A percentile compares a stretch with the other conserved stretches of the same genome.
Conservation (phyloP, 2,329 filamentous ascomycete species). For the Fusarium sp. region DNA sequence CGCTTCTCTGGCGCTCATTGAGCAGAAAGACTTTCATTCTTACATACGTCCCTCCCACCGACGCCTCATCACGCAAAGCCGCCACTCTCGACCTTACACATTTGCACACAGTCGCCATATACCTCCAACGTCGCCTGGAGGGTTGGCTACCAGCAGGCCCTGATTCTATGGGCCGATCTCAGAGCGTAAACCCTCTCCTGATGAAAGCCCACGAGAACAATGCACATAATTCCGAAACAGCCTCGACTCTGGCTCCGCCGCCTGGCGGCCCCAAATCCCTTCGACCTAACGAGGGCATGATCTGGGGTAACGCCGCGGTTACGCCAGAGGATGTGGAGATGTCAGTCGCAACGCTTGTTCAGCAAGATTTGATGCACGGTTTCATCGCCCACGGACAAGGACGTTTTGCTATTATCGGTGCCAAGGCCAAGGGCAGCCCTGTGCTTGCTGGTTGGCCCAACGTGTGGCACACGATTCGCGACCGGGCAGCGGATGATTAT, state of each 20-base stretch:
- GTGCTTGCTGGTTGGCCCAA: slow-evolving; percentile 80
- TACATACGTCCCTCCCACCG: slow-evolving; percentile 76
- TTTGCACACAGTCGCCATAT: slow-evolving; percentile 73
- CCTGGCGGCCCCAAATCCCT: slow-evolving; percentile 62
- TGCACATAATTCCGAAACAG: slow-evolving; percentile 51
- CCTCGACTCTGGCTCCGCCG: slow-evolving; percentile 62
- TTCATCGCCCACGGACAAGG: slow-evolving; percentile 83
- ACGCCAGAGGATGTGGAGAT: slow-evolving; percentile 79
- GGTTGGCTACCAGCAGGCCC: slow-evolving; percentile 63
- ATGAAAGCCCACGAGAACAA: slow-evolving; percentile 66
- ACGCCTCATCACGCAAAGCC: slow-evolving; percentile 69
- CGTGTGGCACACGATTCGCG: slow-evolving; percentile 76
- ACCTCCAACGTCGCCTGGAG: slow-evolving; percentile 74
- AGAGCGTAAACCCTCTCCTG: slow-evolving; percentile 65
- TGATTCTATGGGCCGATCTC: slow-evolving; percentile 52
- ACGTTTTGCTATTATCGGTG: slow-evolving; percentile 85
- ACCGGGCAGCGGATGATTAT: slow-evolving; percentile 68
- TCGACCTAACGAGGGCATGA: slow-evolving; percentile 69
- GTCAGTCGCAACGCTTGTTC: slow-evolving; percentile 80
- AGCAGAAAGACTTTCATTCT: slow-evolving; percentile 82
- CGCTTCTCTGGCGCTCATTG: slow-evolving; percentile 86
- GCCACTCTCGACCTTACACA: slow-evolving; percentile 81
- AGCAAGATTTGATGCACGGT: slow-evolving; percentile 84
- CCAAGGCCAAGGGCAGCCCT: slow-evolving; percentile 74
- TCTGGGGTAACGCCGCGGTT: slow-evolving; percentile 73